Percentiles rank a stretch among this genome's conserved stretches.
phyloP scores from a whole-genome alignment of 148 eudicot genomes.

The Hydrangea macrophylla region DNA sequence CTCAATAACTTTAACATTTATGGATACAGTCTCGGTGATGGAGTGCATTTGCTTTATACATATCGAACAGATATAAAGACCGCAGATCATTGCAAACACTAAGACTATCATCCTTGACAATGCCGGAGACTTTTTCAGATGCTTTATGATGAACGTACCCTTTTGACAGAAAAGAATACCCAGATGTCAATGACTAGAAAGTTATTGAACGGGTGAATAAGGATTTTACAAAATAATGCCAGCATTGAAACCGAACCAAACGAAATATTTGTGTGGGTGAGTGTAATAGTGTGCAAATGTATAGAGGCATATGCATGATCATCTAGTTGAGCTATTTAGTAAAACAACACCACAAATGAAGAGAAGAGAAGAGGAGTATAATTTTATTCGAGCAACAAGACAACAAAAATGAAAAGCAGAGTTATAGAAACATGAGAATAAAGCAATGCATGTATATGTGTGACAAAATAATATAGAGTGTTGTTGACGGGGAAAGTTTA shows the following conservation, averaged over 20 bases:
- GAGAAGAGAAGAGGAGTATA: background rate
- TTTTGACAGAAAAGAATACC: slow-evolving; percentile 24
- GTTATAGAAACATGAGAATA: no score
- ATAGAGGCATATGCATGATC: background rate
- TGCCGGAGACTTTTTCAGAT: slow-evolving; percentile 62
- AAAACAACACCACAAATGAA: background rate
- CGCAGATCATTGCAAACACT: slow-evolving; percentile 56
- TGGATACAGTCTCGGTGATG: slow-evolving; percentile 25
- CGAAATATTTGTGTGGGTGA: no score
- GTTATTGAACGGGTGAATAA: no score
- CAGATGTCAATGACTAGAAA: slow-evolving; percentile 13
- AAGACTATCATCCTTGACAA: slow-evolving; percentile 56
- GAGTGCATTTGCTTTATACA: slow-evolving; percentile 56
- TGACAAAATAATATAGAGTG: no score
- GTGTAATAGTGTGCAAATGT: background rate
- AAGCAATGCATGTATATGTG: no score
- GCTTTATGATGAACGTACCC: slow-evolving; percentile 53
- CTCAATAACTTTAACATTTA: slow-evolving; percentile 39
- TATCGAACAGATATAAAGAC: slow-evolving; percentile 71
- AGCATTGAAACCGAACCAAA: background rate
- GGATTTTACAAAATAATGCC: no score
- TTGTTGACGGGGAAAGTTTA: no score
- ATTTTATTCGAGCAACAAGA: background rate
- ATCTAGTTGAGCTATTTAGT: background rate
- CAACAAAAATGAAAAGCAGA: background rate